phyloP scores from a whole-genome alignment of 202 grass and related monocot genomes.

The Brachypodium distachyon region DNA sequence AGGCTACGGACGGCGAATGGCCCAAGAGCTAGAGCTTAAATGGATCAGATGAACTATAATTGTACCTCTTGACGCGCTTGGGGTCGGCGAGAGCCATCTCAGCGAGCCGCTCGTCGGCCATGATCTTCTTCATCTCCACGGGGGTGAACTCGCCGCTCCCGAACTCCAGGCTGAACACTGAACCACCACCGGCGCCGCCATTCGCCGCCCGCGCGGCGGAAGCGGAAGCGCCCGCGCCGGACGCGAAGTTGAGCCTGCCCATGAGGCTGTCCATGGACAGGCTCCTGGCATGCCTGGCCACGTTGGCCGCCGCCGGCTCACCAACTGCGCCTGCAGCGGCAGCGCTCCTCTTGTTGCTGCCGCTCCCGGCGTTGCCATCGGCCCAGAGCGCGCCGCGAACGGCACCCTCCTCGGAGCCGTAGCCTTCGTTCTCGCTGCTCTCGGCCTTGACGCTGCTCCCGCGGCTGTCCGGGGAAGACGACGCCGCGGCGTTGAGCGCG shows the following conservation, averaged over 20 bases:
- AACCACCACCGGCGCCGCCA: neutral
- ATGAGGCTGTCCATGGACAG: slow-evolving; percentile 87
- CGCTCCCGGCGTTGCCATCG: slow-evolving; percentile 3
- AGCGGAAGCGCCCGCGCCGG: neutral
- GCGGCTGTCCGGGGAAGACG: slow-evolving; percentile 48
- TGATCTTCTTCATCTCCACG: slow-evolving; percentile 92
- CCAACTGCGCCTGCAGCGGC: too few relatives aligned
- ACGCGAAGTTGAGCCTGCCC: slow-evolving; percentile 60
- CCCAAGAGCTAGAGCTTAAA: neutral
- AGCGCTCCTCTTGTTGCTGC: slow-evolving; percentile 43
- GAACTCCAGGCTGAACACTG: slow-evolving; percentile 70
- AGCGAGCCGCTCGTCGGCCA: slow-evolving; percentile 80
- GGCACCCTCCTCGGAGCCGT: slow-evolving; percentile 49
- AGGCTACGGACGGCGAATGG: neutral
- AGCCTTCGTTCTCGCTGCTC: slow-evolving; percentile 72
- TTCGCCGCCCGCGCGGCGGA: too few relatives aligned
- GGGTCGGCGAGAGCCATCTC: slow-evolving; percentile 89
- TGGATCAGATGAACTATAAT: neutral
- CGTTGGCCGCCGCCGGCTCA: neutral
- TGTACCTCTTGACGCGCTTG: slow-evolving; percentile 89
- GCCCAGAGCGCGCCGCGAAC: slow-evolving; percentile 31
- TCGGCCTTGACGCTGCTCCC: slow-evolving; percentile 65
- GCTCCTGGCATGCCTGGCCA: slow-evolving; percentile 65
- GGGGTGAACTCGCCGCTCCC: slow-evolving; percentile 68
- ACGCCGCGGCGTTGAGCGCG: slow-evolving; percentile 59